Evolutionary conservation across 805 yeast species (phyloP).

Genomic region (Candida awuae): DNA sequence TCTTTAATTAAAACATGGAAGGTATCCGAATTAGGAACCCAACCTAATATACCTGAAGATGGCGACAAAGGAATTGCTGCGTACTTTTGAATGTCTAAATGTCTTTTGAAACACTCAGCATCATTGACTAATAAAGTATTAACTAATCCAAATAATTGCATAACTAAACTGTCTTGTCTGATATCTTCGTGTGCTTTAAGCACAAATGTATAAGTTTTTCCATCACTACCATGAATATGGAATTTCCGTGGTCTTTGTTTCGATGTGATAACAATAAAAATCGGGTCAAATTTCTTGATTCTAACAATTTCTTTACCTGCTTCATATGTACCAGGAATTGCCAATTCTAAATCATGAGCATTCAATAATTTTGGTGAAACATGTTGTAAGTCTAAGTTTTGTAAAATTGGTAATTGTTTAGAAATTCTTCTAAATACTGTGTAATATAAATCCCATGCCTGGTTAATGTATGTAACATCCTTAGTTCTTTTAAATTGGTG

Average conservation of each 20-base stretch:
- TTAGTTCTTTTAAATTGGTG: slow-evolving; percentile 75
- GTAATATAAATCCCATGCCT: slow-evolving; percentile 97
- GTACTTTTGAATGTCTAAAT: slow-evolving; percentile 83
- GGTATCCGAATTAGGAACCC: slow-evolving; percentile 98
- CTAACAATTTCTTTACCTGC: slow-evolving; percentile 74
- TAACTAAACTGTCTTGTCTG: slow-evolving; percentile 92
- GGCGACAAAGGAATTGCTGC: slow-evolving; percentile 96
- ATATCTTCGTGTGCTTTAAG: slow-evolving; percentile 97
- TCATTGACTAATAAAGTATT: slow-evolving; percentile 84
- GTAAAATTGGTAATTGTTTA: slow-evolving; percentile 80
- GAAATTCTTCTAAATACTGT: slow-evolving; percentile 87
- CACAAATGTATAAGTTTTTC: slow-evolving; percentile 73
- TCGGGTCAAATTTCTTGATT: slow-evolving; percentile 72
- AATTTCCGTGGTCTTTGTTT: slow-evolving; percentile 92
- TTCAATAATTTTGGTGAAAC: slow-evolving; percentile 85
- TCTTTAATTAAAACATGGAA: slow-evolving; percentile 89
- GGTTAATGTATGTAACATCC: slow-evolving; percentile 82
- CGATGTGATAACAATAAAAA: slow-evolving; percentile 79
- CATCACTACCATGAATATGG: slow-evolving; percentile 79
- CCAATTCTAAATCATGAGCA: slow-evolving; percentile 73
- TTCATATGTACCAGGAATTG: slow-evolving; percentile 88
- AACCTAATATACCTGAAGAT: slow-evolving; percentile 89
- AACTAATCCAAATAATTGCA: slow-evolving; percentile 95
- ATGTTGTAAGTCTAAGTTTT: slow-evolving; percentile 80
- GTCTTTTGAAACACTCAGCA: slow-evolving; percentile 93